phyloP scores from a whole-genome alignment of 1,139 yeast species.

The Pichia sp. region DNA sequence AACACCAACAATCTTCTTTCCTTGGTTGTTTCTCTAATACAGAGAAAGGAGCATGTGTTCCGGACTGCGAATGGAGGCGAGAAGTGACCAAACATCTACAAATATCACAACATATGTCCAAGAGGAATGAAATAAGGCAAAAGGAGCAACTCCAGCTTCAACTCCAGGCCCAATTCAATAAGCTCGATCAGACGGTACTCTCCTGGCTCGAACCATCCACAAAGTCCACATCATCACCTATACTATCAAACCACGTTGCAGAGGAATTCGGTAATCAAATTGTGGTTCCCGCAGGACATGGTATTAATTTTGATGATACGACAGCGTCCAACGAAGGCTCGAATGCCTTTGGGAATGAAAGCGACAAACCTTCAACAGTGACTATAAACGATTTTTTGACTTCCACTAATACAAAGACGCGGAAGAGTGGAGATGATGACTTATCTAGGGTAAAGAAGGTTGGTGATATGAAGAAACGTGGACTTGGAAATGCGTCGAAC shows the following conservation, averaged over 20 bases:
- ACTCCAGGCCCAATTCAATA: conserved; percentile 38
- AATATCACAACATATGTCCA: conserved; percentile 18
- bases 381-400: conserved; percentile 13
- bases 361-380: background rate
- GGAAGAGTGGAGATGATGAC: conserved; percentile 9
- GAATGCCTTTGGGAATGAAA: background rate
- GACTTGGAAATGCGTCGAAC: conserved; percentile 9
- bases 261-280: conserved; percentile 29
- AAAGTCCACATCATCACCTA: background rate
- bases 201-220: conserved; percentile 34
- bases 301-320: conserved; percentile 26
- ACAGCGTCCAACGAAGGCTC: background rate
- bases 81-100: too few relatives aligned
- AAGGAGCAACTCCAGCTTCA: conserved; percentile 44
- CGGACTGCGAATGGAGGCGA: too few relatives aligned
- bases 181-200: conserved; percentile 32
- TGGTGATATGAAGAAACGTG: conserved; percentile 13
- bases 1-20: background rate
- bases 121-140: conserved; percentile 24
- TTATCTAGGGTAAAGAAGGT: too few relatives aligned
- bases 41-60: background rate
- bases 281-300: conserved; percentile 40
- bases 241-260: background rate
- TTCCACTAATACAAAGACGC: background rate
- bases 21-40: background rate